A percentile compares a stretch with the other conserved stretches of the same genome.
phyloP scores from a whole-genome alignment of 371 early-diverging fungal genomes.

The Synchytrium microbalum region DNA sequence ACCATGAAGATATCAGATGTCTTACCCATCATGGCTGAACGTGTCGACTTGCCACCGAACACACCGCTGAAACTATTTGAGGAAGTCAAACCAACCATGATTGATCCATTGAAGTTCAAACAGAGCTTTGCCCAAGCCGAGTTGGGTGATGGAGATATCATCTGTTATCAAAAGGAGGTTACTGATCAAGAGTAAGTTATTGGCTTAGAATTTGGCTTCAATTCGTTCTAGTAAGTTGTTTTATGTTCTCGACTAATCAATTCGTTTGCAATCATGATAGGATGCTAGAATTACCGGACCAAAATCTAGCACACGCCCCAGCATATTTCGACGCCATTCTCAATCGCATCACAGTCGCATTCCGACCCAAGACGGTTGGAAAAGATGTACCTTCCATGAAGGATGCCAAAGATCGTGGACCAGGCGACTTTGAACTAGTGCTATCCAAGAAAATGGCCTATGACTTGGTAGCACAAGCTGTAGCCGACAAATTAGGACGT shows the following conservation, averaged over 20 bases:
- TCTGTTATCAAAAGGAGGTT: conserved; percentile 65
- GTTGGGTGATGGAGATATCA: conserved; percentile 86
- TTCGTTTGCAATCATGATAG: conserved; percentile 7
- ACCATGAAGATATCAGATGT: conserved; percentile 58
- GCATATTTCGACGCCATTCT: conserved; percentile 65
- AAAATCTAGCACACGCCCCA: conserved; percentile 42
- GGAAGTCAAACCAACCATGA: conserved; percentile 87
- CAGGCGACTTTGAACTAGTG: conserved; percentile 36
- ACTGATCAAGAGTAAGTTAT: conserved; percentile 45
- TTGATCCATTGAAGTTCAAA: conserved; percentile 55
- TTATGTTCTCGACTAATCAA: conserved; percentile 8
- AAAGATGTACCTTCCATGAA: conserved; percentile 20
- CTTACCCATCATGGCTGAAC: conserved; percentile 45
- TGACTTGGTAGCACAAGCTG: conserved; percentile 45
- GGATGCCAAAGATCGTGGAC: conserved; percentile 4
- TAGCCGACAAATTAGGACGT: conserved; percentile 47
- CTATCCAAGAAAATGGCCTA: conserved; percentile 60
- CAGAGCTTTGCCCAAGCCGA: conserved; percentile 65
- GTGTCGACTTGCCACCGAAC: conserved; percentile 46
- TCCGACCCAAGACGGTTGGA: conserved; percentile 50
- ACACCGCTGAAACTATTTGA: conserved; percentile 63
- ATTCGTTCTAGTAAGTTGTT: background rate
- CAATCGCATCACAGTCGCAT: conserved; percentile 58
- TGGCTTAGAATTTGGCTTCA: no score
- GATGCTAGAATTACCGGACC: conserved; percentile 21